Evolutionary conservation across 768 basidiomycete genomes (phyloP), one percentile per base, ranked within the genome.

Genomic region (Guyanaporus albipodus): DNA sequence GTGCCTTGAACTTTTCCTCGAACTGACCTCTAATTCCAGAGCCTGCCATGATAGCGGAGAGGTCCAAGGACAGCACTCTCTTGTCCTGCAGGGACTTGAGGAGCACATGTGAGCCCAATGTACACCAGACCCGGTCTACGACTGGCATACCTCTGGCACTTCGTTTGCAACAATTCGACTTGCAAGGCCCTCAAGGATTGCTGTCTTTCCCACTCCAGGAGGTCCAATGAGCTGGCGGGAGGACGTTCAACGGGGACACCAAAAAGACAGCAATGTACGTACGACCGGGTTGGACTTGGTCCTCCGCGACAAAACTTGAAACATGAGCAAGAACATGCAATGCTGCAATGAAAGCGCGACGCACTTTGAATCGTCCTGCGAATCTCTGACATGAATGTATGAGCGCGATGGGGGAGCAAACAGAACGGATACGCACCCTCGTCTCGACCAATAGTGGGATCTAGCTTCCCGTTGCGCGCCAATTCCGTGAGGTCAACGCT

Each of bases 271-370:
- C 3, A 4, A 18, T 29, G 22, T 14, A 46, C 82, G 41, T 66
- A 83, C 87, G 54, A 94, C 90, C 5, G 91, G 92, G 57, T 95
- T 94, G 8, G 87, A 90, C 66, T 96, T 96, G 2, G 92, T 95
- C 58, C 93, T 68, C 34, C 91, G 74, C 21, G 89, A 92, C 8
- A 94, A 72, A 57, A 94, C 88, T 90, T 47, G 3, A 1, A 22
- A 8, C 3, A 32, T 29, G 21, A 42, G 21, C n/a, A 37, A 35
- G 0, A 24, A 12, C 15, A 38, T 22, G 3, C 18, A 5, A 35
- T 3, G 4, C 6, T 7, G 21, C 1, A 12, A 22, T 11, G 2
- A 9, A 18, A 34, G 8, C 18, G 4, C 2, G 5, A 66, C 83
- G 66, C 54, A 88, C 89, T 94, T 68, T 95, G 92, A 48, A 95